Base-by-base conservation (phyloP, 2,329 filamentous ascomycete species). In the Exophiala aquamarina region DNA sequence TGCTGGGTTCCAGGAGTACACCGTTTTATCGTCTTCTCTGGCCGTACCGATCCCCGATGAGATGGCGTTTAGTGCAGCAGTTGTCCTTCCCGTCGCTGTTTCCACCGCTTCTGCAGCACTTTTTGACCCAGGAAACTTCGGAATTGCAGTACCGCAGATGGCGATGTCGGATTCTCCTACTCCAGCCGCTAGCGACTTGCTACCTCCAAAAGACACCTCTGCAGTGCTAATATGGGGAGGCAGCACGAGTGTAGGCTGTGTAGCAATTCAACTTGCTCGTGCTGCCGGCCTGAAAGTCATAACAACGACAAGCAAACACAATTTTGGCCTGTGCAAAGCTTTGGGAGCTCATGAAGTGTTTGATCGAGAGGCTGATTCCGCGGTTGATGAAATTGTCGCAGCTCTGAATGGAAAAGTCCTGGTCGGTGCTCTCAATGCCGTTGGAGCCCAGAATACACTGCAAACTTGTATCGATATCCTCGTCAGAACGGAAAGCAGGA, bases 161-260 rank as follows among this genome's bases (percentile, higher is more conserved):
- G 6, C 13, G 17, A 14, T 34, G 14, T 18, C 17, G 14, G 32
- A 34, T 34, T n/a, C 32, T 34, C 14, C 32, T 7, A 14, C 6
- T 14, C 6, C 13, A 14, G 6, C 6, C 32, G 29, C 47, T 3
- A 15, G 35, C 29, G 26, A 35, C 14, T 21, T 34, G 23, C 61
- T 9, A 61, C 69, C 23, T 26, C 11, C 11, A 26, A 11, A 26
- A 6, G 23, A 11, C 23, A 62, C 61, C 9, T 62, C 69, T 36
- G 57, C 63, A 40, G 31, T 73, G 0, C 54, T 79, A 3, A 59
- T 79, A 9, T 79, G 74, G 72, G 77, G 76, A 13, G 78, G 76
- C 0, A 69, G 72, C 2, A 69, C 71, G 0, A 66, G 64, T 14
- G 73, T 76, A 2, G 75, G 76, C 1, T 65, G 66, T 20, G 63